phyloP scores from a whole-genome alignment of 768 basidiomycete genomes.

The Boletus vinaceobasis region DNA sequence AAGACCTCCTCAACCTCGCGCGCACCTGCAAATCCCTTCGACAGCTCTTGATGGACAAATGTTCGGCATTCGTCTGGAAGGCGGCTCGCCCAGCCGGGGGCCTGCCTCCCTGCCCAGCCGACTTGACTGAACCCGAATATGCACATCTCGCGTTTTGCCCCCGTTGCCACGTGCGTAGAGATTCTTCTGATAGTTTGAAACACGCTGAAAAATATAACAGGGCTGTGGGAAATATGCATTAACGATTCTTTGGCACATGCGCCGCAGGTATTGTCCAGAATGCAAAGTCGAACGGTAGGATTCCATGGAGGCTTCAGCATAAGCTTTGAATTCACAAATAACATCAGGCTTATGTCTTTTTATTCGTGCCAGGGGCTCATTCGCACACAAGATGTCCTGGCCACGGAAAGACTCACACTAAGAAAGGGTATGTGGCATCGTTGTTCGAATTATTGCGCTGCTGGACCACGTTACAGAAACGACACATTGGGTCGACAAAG shows the following conservation, averaged over 20 bases:
- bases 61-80: slow-evolving; percentile 27
- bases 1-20: slow-evolving; percentile 27
- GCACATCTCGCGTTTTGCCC: slow-evolving; percentile 35
- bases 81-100: slow-evolving; percentile 30
- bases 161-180: slow-evolving; percentile 14
- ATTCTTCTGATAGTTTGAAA: neutral
- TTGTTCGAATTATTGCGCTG: neutral
- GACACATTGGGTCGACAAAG: neutral
- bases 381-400: neutral
- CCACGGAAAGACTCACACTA: neutral
- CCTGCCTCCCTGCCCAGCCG: slow-evolving; percentile 40
- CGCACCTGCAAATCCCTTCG: slow-evolving; percentile 38
- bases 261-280: neutral
- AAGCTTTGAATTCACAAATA: neutral
- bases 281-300: neutral
- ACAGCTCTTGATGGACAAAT: slow-evolving; percentile 30
- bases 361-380: neutral
- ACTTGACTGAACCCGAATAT: slow-evolving; percentile 43
- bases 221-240: neutral
- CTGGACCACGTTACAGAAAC: neutral
- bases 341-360: neutral
- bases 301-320: neutral
- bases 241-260: neutral
- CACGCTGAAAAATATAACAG: neutral
- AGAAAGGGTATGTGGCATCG: neutral